These are phyloP conservation scores for Lentinula lateritia DNA, from an alignment of 768 basidiomycete genomes.

Conservation along the genomic window DNA sequence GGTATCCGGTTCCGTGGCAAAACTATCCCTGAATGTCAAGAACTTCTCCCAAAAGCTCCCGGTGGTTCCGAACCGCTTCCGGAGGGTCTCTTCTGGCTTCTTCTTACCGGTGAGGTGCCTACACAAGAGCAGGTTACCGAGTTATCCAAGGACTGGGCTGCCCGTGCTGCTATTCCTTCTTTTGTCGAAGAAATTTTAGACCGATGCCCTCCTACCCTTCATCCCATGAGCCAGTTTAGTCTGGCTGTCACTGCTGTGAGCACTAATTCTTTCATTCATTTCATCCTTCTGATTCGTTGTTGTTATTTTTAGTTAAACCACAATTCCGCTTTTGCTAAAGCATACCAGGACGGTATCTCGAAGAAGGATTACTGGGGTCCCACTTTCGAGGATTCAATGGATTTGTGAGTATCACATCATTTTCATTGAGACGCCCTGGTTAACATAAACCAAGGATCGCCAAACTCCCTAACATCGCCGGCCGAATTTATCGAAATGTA, in stretches of 20 bases:
- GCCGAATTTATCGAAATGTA: constrained; percentile 85
- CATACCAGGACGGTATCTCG: constrained; percentile 85
- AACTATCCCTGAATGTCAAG: constrained; percentile 87
- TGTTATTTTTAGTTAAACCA: constrained; percentile 65
- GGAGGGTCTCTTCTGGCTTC: constrained; percentile 92
- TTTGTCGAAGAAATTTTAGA: constrained; percentile 98
- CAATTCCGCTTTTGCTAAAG: constrained; percentile 93
- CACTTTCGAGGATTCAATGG: constrained; percentile 86
- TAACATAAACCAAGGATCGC: constrained; percentile 61
- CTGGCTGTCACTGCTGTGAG: constrained; percentile 89
- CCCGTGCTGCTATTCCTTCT: constrained; percentile 83
- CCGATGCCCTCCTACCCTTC: constrained; percentile 86
- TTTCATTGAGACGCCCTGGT: neutral
- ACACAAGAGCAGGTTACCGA: constrained; percentile 83
- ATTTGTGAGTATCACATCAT: constrained; percentile 44
- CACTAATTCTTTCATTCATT: neutral
- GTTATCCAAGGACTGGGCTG: constrained; percentile 92
- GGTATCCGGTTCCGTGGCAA: constrained; percentile 98
- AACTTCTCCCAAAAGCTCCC: constrained; percentile 82
- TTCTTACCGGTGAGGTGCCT: constrained; percentile 92
- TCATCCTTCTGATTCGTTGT: constrained; percentile 1
- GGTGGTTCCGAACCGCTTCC: constrained; percentile 89
- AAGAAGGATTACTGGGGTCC: constrained; percentile 98
- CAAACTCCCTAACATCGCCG: constrained; percentile 95
- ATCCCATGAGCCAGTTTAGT: constrained; percentile 99